Percentiles rank a stretch among this genome's conserved stretches.
Evolutionary conservation across 2,329 filamentous ascomycete genomes (phyloP).

Genomic region (Didymella segeticola): DNA sequence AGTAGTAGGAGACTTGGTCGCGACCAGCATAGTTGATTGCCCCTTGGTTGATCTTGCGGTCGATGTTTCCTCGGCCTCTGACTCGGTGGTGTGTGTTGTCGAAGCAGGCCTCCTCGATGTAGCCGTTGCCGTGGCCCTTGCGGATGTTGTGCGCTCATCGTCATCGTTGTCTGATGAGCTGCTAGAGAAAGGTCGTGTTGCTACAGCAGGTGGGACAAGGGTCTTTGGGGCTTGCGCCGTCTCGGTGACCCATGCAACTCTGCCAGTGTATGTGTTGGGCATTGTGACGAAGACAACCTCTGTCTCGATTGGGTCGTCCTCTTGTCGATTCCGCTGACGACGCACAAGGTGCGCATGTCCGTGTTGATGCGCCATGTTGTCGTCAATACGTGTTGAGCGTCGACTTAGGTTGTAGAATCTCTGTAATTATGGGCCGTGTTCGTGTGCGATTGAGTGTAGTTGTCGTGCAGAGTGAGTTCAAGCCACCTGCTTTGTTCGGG

Average conservation of each 20-base stretch:
- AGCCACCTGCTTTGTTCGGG: conserved; percentile 20
- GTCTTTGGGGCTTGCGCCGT: conserved; percentile 19
- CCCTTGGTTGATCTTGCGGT: conserved; percentile 24
- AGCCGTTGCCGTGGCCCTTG: conserved; percentile 20
- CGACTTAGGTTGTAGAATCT: background rate
- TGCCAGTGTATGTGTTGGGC: conserved; percentile 59
- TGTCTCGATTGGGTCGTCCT: conserved; percentile 33
- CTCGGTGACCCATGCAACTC: conserved; percentile 40
- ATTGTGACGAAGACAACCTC: conserved; percentile 60
- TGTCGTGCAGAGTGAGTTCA: conserved; percentile 9
- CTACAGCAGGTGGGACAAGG: conserved; percentile 29
- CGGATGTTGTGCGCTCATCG: conserved; percentile 8
- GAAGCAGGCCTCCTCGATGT: conserved; percentile 30
- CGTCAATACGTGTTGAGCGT: background rate
- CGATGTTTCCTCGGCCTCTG: conserved; percentile 25
- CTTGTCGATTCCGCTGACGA: conserved; percentile 32
- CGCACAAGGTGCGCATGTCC: conserved; percentile 37
- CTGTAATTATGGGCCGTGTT: conserved; percentile 6
- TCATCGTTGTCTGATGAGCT: conserved; percentile 24
- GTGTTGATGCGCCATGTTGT: conserved; percentile 35
- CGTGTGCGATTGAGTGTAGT: conserved; percentile 2
- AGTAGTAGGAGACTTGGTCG: conserved; percentile 35
- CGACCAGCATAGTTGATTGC: conserved; percentile 34
- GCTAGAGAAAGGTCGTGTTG: conserved; percentile 23
- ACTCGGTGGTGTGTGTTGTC: conserved; percentile 19